Conservation (phyloP, 23 red algal genomes). For the Gracilariopsis chorda region DNA sequence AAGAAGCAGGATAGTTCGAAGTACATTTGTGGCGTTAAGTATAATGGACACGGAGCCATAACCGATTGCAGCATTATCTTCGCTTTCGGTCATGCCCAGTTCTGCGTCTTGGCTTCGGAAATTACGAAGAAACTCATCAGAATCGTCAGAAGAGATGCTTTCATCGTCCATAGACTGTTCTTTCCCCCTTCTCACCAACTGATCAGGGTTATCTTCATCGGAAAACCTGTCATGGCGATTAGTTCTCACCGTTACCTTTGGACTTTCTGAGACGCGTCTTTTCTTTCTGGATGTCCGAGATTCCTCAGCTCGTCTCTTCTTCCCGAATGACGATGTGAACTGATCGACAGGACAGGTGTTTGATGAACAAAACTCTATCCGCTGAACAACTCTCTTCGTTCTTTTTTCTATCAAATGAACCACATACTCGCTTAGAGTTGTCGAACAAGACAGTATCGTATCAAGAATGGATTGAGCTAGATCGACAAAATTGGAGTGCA, state of each 20-base stretch:
- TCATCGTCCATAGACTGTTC: not conserved
- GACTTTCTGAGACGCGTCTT: not conserved
- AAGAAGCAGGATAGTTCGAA: not conserved
- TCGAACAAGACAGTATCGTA: not conserved
- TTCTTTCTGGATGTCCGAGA: not conserved
- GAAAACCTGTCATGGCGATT: not conserved
- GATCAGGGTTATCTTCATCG: not conserved
- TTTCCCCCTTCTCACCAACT: not conserved
- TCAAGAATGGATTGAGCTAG: not conserved
- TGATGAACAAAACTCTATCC: not conserved
- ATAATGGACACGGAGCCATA: not conserved
- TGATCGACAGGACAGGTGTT: not conserved
- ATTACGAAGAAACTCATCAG: not conserved
- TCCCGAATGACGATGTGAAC: not conserved
- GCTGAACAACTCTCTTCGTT: not conserved
- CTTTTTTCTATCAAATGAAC: not conserved
- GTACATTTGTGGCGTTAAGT: not conserved
- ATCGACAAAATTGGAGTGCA: not conserved
- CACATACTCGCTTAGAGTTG: not conserved
- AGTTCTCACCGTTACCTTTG: no score
- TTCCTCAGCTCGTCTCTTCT: not conserved
- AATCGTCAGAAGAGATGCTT: not conserved
- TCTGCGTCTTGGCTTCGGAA: no score
- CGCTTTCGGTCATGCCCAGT: no score
- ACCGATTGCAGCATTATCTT: not conserved